Conservation (phyloP, 202 grass and related monocot species). For the Panicum virgatum region DNA sequence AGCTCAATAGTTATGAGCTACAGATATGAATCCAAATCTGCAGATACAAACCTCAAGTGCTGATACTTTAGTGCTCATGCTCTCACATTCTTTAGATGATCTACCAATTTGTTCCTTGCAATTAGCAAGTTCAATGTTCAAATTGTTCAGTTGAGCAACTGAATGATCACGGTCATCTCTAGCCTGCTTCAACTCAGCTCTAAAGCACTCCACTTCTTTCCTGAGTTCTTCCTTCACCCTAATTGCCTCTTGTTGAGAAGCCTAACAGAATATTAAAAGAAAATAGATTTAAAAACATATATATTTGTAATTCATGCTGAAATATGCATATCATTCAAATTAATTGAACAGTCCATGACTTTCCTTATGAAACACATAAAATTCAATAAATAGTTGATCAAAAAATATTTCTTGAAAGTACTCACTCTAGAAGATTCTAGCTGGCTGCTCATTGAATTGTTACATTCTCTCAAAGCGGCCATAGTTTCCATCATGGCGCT, state of each 20-base stretch:
- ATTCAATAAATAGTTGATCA: background rate
- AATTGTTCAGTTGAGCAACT: conserved; percentile 50
- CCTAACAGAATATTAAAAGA: conserved; percentile 34
- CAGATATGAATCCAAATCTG: background rate
- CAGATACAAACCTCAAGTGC: conserved; percentile 68
- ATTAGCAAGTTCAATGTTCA: conserved; percentile 46
- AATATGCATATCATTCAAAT: background rate
- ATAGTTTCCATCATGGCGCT: conserved; percentile 79
- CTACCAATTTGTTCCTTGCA: conserved; percentile 50
- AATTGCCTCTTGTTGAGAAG: conserved; percentile 84
- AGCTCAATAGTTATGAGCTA: conserved; percentile 1
- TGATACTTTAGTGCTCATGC: conserved; percentile 31
- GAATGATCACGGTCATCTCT: conserved; percentile 69
- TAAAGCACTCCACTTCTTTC: conserved; percentile 67
- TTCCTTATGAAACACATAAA: background rate
- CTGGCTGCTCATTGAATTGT: conserved; percentile 68
- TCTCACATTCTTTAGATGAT: conserved; percentile 55
- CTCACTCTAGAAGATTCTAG: conserved; percentile 73
- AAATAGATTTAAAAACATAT: background rate
- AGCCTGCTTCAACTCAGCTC: conserved; percentile 66
- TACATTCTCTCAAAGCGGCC: conserved; percentile 56
- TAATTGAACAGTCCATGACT: background rate
- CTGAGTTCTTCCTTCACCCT: conserved; percentile 74
- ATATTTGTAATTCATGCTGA: background rate
- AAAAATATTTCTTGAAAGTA: background rate